Conservation (phyloP, 2,329 filamentous ascomycete species). For the Emmonsia crescens region DNA sequence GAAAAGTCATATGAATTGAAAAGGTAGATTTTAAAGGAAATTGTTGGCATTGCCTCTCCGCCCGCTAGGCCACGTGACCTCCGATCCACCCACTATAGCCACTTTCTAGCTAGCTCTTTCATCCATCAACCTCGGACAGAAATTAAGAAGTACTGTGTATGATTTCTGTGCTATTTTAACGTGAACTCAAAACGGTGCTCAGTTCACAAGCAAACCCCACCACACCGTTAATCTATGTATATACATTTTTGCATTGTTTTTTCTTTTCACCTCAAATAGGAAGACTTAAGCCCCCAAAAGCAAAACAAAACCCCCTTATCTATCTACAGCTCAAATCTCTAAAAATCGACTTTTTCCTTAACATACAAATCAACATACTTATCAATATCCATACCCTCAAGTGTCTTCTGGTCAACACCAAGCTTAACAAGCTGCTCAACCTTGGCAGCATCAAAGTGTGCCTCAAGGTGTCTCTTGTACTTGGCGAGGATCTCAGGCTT, state of each 20-base stretch:
- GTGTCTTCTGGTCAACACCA: conserved; percentile 59
- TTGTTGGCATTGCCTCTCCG: too few relatives aligned
- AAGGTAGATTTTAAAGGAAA: background rate
- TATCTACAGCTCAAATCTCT: background rate
- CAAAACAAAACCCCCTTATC: background rate
- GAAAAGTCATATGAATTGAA: background rate
- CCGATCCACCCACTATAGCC: too few relatives aligned
- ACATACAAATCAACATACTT: conserved; percentile 85
- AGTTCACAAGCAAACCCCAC: background rate
- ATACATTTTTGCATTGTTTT: background rate
- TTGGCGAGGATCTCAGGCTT: conserved; percentile 95
- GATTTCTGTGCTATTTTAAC: too few relatives aligned
- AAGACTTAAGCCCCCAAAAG: background rate
- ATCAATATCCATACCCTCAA: conserved; percentile 77
- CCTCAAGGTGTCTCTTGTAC: conserved; percentile 82
- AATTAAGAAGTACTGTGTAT: too few relatives aligned
- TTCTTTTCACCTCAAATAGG: background rate
- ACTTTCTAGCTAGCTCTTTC: too few relatives aligned
- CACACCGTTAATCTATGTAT: background rate
- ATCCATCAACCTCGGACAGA: too few relatives aligned
- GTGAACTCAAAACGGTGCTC: background rate
- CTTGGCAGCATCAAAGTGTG: conserved; percentile 65
- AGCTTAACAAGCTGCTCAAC: conserved; percentile 76
- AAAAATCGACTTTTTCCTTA: conserved; percentile 40
- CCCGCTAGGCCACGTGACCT: too few relatives aligned